These are phyloP conservation scores for Grigorovia yakushimaensis DNA, from an alignment of 805 yeast species.

Conservation along the genomic window DNA sequence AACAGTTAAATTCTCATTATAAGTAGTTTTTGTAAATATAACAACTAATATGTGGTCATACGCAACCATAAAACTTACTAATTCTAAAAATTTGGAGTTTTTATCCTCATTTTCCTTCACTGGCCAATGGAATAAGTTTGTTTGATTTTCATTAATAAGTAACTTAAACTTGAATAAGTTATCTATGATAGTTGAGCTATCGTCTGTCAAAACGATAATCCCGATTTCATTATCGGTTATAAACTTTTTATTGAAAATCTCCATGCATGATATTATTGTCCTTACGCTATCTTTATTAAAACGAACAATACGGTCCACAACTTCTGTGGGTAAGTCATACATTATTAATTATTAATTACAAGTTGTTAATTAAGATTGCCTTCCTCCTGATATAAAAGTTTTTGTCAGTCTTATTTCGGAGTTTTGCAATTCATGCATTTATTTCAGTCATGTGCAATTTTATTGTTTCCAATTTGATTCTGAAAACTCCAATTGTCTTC, in stretches of 20 bases:
- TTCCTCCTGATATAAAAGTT: too few species aligned
- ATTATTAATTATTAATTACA: neutral
- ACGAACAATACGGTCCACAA: constrained; percentile 16
- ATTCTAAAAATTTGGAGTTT: neutral
- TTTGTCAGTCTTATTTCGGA: too few species aligned
- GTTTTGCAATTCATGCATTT: too few species aligned
- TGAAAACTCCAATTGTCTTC: too few species aligned
- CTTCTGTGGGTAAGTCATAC: constrained; percentile 17
- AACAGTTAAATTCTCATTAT: constrained; percentile 16
- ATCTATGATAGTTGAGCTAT: neutral
- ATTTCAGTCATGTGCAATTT: too few species aligned
- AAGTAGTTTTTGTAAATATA: constrained; percentile 15
- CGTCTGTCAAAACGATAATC: constrained; percentile 16
- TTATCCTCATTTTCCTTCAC: neutral
- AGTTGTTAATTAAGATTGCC: too few species aligned
- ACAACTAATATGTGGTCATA: constrained; percentile 14
- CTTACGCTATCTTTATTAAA: constrained; percentile 17
- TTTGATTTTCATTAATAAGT: constrained; percentile 5
- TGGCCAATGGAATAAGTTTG: constrained; percentile 8
- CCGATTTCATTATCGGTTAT: constrained; percentile 14
- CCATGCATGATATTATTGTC: constrained; percentile 20
- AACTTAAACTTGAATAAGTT: constrained; percentile 10
- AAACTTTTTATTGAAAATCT: constrained; percentile 10
- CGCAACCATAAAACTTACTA: constrained; percentile 7
- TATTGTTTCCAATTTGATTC: too few species aligned